Conservation (phyloP, 2,329 filamentous ascomycete species). For the Lasiodiplodia sp. region DNA sequence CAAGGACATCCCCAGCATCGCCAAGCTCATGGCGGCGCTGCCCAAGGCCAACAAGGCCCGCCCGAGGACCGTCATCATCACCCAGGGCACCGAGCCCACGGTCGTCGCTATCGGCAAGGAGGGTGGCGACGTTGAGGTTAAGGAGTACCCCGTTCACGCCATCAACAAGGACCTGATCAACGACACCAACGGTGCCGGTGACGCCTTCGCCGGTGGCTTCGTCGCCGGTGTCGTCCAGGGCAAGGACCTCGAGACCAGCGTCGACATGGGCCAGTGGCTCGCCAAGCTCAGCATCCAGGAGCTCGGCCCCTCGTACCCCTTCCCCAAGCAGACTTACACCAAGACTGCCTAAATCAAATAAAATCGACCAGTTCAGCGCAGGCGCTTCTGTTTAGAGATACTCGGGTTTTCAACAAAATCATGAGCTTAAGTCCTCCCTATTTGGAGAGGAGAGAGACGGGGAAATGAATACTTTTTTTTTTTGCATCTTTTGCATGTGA, state of each 20-base stretch:
- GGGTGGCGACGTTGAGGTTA: constrained; percentile 68
- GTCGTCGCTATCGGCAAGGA: constrained; percentile 78
- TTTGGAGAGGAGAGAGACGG: not conserved
- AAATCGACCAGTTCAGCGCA: constrained; percentile 37
- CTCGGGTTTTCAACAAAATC: constrained; percentile 30
- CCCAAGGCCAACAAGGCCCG: constrained; percentile 91
- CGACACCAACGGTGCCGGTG: constrained; percentile 96
- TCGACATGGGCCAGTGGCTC: constrained; percentile 97
- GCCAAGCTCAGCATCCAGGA: constrained; percentile 93
- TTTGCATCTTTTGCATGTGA: not conserved
- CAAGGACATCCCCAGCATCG: constrained; percentile 83
- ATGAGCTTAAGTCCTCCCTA: not conserved
- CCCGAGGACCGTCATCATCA: constrained; percentile 87
- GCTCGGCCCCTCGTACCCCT: constrained; percentile 70
- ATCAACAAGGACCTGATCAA: constrained; percentile 82
- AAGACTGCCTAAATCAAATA: constrained; percentile 21
- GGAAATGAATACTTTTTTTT: constrained; percentile 1
- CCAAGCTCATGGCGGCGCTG: constrained; percentile 81
- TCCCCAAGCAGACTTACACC: constrained; percentile 50
- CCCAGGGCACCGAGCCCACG: constrained; percentile 91
- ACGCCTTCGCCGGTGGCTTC: constrained; percentile 96
- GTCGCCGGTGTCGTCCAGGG: constrained; percentile 87
- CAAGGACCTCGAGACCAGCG: constrained; percentile 76
- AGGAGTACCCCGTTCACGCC: constrained; percentile 80
- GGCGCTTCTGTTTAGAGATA: constrained; percentile 49